Conservation (phyloP, 331 rosid species). For the Stylosanthes scabra region DNA sequence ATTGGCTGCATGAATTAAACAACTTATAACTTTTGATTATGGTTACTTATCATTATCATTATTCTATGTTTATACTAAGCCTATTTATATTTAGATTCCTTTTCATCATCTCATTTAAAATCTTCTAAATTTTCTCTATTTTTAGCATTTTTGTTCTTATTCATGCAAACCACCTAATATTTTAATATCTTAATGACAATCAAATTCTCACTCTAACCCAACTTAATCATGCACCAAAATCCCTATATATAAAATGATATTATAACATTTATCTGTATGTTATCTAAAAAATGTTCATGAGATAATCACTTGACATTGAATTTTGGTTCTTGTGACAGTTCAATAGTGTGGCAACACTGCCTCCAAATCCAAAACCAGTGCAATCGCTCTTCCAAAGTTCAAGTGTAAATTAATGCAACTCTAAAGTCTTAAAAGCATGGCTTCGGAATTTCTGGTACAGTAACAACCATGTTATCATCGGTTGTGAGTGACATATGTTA, state of each 20-base stretch:
- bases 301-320: slow-evolving; percentile 33
- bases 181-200: too few species aligned
- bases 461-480: slow-evolving; percentile 37
- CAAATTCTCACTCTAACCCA: too few species aligned
- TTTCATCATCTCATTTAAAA: too few species aligned
- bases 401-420: slow-evolving; percentile 41
- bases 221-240: background rate
- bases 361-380: slow-evolving; percentile 52
- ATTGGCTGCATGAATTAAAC: too few species aligned
- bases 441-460: slow-evolving; percentile 30
- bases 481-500: slow-evolving; percentile 27
- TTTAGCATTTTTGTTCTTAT: too few species aligned
- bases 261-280: background rate
- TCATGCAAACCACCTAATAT: too few species aligned
- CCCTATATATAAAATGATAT: slow-evolving; percentile 1
- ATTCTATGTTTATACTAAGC: too few species aligned
- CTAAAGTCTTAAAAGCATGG: slow-evolving; percentile 20
- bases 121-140: too few species aligned
- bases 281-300: slow-evolving; percentile 11
- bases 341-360: slow-evolving; percentile 68
- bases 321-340: slow-evolving; percentile 60
- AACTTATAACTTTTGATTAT: too few species aligned
- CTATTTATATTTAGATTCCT: too few species aligned
- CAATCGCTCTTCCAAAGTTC: slow-evolving; percentile 61
- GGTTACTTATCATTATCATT: too few species aligned